Conservation (phyloP, 768 basidiomycete genomes). For the Sporobolomyces phaffii region DNA sequence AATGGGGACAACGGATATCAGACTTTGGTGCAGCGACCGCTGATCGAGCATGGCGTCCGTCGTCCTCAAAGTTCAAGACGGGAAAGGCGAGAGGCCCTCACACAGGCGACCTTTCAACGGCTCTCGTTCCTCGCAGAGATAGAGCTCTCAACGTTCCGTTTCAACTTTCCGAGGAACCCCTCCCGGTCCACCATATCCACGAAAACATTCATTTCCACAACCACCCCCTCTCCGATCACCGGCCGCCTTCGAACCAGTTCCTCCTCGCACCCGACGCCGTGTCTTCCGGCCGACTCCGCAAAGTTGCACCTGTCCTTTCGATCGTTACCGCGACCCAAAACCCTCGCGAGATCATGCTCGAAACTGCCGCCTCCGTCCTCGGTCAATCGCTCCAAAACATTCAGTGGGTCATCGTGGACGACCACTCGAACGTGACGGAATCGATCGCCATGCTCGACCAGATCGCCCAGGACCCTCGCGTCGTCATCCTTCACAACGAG, state of each 20-base stretch:
- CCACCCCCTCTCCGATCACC: slow-evolving; percentile 24
- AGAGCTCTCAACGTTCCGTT: slow-evolving; percentile 10
- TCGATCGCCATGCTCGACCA: background rate
- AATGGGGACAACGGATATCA: slow-evolving; percentile 6
- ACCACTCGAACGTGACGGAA: slow-evolving; percentile 18
- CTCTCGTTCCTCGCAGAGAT: slow-evolving; percentile 4
- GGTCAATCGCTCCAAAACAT: slow-evolving; percentile 29
- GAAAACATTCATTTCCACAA: slow-evolving; percentile 34
- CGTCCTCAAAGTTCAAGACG: background rate
- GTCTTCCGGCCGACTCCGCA: background rate
- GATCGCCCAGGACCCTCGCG: slow-evolving; percentile 18
- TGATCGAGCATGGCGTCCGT: background rate
- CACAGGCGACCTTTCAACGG: slow-evolving; percentile 4
- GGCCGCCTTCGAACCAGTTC: slow-evolving; percentile 32
- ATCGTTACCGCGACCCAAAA: slow-evolving; percentile 37
- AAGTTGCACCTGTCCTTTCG: slow-evolving; percentile 23
- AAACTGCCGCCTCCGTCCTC: slow-evolving; percentile 22
- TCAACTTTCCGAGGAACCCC: slow-evolving; percentile 20
- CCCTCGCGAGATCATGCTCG: slow-evolving; percentile 28
- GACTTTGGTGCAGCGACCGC: background rate
- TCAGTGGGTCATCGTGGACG: slow-evolving; percentile 38
- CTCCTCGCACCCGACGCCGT: slow-evolving; percentile 26
- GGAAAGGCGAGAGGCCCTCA: background rate
- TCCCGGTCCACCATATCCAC: slow-evolving; percentile 30
- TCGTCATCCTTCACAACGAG: slow-evolving; percentile 13